Evolutionary conservation across 2,329 filamentous ascomycete species (phyloP).

Genomic region (Aspergillus sergii): DNA sequence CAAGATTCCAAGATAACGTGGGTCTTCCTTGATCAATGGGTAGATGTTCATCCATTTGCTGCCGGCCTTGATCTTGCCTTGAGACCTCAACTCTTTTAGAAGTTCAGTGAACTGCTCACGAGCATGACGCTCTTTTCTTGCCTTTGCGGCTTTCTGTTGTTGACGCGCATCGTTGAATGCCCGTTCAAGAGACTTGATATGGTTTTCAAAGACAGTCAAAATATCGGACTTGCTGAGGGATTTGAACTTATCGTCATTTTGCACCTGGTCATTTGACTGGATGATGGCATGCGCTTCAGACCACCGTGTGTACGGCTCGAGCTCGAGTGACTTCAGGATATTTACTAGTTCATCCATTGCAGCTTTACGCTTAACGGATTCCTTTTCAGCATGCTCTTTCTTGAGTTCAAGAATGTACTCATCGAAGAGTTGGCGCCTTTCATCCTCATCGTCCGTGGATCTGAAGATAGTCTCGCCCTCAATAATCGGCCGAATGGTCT

Average conservation of each 20-base stretch:
- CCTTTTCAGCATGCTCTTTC: slow-evolving; percentile 75
- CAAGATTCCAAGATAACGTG: slow-evolving; percentile 79
- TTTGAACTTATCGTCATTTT: slow-evolving; percentile 82
- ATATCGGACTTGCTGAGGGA: slow-evolving; percentile 85
- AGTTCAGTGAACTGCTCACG: slow-evolving; percentile 79
- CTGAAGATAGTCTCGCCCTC: slow-evolving; percentile 95
- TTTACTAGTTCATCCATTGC: slow-evolving; percentile 82
- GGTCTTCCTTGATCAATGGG: slow-evolving; percentile 74
- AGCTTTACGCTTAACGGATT: slow-evolving; percentile 70
- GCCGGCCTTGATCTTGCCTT: slow-evolving; percentile 83
- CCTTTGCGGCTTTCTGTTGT: slow-evolving; percentile 78
- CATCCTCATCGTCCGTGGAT: slow-evolving; percentile 82
- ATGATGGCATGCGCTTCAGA: slow-evolving; percentile 83
- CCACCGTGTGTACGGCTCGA: slow-evolving; percentile 96
- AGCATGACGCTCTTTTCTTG: slow-evolving; percentile 80
- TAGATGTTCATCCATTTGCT: slow-evolving; percentile 86
- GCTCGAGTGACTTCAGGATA: slow-evolving; percentile 75
- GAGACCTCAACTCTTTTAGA: slow-evolving; percentile 70
- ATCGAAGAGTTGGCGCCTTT: slow-evolving; percentile 87
- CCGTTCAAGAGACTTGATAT: slow-evolving; percentile 90
- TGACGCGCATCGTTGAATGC: slow-evolving; percentile 90
- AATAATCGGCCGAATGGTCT: slow-evolving; percentile 89
- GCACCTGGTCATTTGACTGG: slow-evolving; percentile 74
- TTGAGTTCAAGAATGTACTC: slow-evolving; percentile 88
- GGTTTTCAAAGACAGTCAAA: slow-evolving; percentile 88